Evolutionary conservation across 2,329 filamentous ascomycete species (phyloP), one percentile per base, ranked within the genome.

Genomic region (Lecanicillium sp.): DNA sequence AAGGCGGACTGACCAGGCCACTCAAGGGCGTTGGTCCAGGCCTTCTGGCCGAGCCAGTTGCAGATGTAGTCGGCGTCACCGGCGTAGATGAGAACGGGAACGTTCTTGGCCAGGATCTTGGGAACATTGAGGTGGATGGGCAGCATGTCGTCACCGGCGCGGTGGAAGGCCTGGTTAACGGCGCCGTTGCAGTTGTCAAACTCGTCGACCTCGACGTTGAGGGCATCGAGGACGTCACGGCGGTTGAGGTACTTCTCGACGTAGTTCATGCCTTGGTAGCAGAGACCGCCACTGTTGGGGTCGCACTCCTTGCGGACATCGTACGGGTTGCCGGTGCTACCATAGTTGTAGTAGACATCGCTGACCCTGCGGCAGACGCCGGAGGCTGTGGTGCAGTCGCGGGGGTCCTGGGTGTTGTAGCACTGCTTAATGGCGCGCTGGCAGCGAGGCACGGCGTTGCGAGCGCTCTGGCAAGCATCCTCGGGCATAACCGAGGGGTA

Each of bases 21-120:
- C 70, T 96, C 88, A 37, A 98, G 88, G 51, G 83, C 86, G 65
- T 95, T 86, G 50, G 88, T 84, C 93, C 93, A 98, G 51, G 88
- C 91, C 70, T 89, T 84, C 81, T 97, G 97, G 59, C 93, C 93
- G 55, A 98, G 87, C 90, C 91, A 96, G 81, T 97, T 96, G 85
- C 89, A 83, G 68, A 93, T 94, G 71, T 83, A 91, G 69, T 93
- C 87, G 47, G 86, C 86, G 60, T 91, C 87, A 62, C 88, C 88
- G 51, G 87, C 93, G 61, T 98, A 98, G 74, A 98, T 84, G 51
- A 97, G 79, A 48, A 97, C 87, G 23, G 91, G 91, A 52, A 98
- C 93, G 76, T 96, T 71, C 71, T 93, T 40, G 11, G 36, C 82
- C 52, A 98, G 80, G 44, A 97, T 74, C 48, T 79, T 79, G 37